These are phyloP conservation scores for Stygiomarasmius scandens DNA, from an alignment of 1,284 basidiomycete species.

Conservation along the genomic window DNA sequence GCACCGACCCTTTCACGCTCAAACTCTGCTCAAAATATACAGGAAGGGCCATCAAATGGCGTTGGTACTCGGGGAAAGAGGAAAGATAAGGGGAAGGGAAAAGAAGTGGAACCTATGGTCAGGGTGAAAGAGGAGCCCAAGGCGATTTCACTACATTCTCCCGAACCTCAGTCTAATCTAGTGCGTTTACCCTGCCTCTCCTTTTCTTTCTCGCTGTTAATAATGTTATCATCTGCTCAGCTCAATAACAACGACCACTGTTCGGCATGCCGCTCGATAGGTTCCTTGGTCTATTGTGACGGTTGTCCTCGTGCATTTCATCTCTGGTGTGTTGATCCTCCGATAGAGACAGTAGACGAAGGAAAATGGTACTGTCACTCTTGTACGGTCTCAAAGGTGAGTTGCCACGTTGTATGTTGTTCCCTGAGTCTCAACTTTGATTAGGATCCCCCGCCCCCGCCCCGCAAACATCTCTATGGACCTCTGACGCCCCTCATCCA, in stretches of 20 bases:
- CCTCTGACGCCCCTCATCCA: constrained; percentile 73
- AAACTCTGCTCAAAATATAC: constrained; percentile 54
- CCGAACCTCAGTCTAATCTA: constrained; percentile 49
- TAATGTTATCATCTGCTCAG: constrained; percentile 40
- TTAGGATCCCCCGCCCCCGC: constrained; percentile 57
- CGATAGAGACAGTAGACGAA: constrained; percentile 86
- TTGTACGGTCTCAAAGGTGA: constrained; percentile 71
- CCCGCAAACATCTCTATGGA: constrained; percentile 57
- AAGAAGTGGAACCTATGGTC: constrained; percentile 48
- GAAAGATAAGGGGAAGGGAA: constrained; percentile 72
- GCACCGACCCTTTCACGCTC: constrained; percentile 59
- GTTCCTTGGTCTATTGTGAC: constrained; percentile 91
- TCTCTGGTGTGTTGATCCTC: constrained; percentile 94
- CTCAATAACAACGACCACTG: constrained; percentile 91
- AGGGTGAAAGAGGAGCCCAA: constrained; percentile 75
- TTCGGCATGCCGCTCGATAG: constrained; percentile 83
- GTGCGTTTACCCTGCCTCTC: constrained; percentile 37
- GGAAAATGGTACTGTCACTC: constrained; percentile 92
- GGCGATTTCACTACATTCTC: constrained; percentile 47
- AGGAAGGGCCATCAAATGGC: constrained; percentile 36
- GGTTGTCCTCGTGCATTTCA: constrained; percentile 97
- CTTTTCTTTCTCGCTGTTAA: constrained; percentile 19
- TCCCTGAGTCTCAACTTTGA: constrained; percentile 13
- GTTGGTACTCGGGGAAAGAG: constrained; percentile 36
- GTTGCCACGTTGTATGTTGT: constrained; percentile 28